These are phyloP conservation scores for Steccherinum ochraceum DNA, from an alignment of 768 basidiomycete genomes.

Conservation along the genomic window DNA sequence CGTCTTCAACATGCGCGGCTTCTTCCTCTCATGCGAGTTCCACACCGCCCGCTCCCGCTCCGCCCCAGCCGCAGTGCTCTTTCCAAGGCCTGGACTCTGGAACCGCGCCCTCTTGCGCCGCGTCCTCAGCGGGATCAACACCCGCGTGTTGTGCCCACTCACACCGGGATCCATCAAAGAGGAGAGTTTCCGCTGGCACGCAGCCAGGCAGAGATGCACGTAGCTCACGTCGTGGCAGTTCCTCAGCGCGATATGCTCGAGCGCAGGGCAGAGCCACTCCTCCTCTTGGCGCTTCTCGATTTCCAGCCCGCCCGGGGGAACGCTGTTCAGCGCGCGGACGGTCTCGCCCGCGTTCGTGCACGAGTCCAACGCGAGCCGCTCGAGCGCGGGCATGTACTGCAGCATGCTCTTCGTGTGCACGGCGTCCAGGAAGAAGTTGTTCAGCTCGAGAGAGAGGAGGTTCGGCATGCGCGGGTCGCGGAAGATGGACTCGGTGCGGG, in stretches of 20 bases:
- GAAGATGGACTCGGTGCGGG: slow-evolving; percentile 46
- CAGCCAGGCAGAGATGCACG: slow-evolving; percentile 6
- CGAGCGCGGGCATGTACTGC: slow-evolving; percentile 45
- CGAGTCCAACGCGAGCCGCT: slow-evolving; percentile 39
- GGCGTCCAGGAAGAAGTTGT: slow-evolving; percentile 35
- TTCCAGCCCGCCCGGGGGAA: not conserved
- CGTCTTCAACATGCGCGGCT: not conserved
- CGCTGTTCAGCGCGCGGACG: not conserved
- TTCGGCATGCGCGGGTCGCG: slow-evolving; percentile 48
- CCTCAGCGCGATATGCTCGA: not conserved
- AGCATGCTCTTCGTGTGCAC: slow-evolving; percentile 38
- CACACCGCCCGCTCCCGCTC: not conserved
- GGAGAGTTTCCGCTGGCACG: not conserved
- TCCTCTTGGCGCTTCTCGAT: not conserved
- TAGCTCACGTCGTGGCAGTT: not conserved
- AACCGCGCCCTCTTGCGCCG: too few relatives aligned
- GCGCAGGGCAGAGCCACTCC: not conserved
- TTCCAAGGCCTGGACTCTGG: not conserved
- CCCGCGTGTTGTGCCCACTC: too few relatives aligned
- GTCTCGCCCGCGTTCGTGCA: slow-evolving; percentile 22
- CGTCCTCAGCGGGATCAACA: not conserved
- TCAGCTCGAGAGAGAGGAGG: slow-evolving; percentile 46
- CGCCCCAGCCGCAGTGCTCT: not conserved
- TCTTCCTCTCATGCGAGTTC: not conserved
- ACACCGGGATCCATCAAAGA: too few relatives aligned